phyloP scores from a whole-genome alignment of 768 basidiomycete species.

The Ramaria sp. region DNA sequence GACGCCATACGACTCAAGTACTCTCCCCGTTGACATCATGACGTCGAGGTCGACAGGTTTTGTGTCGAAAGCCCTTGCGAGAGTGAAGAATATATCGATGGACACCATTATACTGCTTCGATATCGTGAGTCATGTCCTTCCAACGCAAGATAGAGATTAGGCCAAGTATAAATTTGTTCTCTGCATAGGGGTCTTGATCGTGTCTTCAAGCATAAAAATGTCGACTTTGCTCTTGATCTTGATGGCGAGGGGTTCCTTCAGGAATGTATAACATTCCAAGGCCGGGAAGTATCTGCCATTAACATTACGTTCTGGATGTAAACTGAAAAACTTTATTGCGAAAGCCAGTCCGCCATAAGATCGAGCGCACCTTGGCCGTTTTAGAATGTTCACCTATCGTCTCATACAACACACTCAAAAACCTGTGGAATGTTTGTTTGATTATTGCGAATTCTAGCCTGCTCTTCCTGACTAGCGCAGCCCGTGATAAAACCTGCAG shows the following conservation, averaged over 20 bases:
- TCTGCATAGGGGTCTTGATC: no score
- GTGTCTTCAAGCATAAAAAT: no score
- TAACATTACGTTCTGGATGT: slow-evolving; percentile 38
- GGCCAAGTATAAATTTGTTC: no score
- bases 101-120: no score
- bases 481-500: slow-evolving; percentile 18
- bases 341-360: no score
- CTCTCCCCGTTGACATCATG: background rate
- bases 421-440: slow-evolving; percentile 32
- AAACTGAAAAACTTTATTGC: slow-evolving; percentile 24
- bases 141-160: no score
- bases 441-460: slow-evolving; percentile 20
- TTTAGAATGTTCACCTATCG: slow-evolving; percentile 19
- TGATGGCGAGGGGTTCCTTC: slow-evolving; percentile 15
- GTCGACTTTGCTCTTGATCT: no score
- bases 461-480: slow-evolving; percentile 36
- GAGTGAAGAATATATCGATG: no score
- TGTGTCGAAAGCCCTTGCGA: no score
- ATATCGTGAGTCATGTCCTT: no score
- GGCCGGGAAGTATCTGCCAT: slow-evolving; percentile 26
- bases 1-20: background rate
- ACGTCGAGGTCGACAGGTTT: no score
- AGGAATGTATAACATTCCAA: slow-evolving; percentile 34
- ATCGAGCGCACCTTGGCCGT: slow-evolving; percentile 37
- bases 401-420: slow-evolving; percentile 23